These are phyloP conservation scores for Symbiodinium natans DNA, from an alignment of 73 alveolate genomes.

Conservation along the genomic window DNA sequence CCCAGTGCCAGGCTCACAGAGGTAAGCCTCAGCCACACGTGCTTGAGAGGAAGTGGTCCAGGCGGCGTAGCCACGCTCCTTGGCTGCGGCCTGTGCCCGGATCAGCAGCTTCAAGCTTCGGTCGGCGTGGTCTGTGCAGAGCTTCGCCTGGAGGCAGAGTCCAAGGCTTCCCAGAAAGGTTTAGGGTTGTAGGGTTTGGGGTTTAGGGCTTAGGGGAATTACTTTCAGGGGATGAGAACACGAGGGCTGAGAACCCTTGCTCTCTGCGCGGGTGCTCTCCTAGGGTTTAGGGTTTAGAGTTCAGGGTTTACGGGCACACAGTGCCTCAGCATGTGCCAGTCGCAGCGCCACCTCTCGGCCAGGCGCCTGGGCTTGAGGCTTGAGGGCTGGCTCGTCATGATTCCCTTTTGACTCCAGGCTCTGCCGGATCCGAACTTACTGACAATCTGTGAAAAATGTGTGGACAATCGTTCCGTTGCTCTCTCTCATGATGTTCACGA, in stretches of 20 bases:
- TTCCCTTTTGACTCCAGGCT: too few relatives aligned
- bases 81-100: slow-evolving; percentile 83
- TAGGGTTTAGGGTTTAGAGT: too few relatives aligned
- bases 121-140: slow-evolving; percentile 43
- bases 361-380: slow-evolving; percentile 36
- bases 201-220: too few relatives aligned
- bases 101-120: slow-evolving; percentile 90
- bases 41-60: slow-evolving; percentile 36
- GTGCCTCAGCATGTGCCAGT: slow-evolving; percentile 49
- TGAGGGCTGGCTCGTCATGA: too few relatives aligned
- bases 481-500: neutral
- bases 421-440: too few relatives aligned
- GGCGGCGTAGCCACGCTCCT: slow-evolving; percentile 26
- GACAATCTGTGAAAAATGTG: too few relatives aligned
- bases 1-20: slow-evolving; percentile 61
- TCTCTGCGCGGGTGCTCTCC: too few relatives aligned
- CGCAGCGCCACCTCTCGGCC: slow-evolving; percentile 82
- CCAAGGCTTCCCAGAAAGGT: neutral
- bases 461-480: neutral
- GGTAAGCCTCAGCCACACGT: slow-evolving; percentile 72
- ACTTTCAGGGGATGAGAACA: too few relatives aligned
- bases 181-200: too few relatives aligned
- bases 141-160: slow-evolving; percentile 3
- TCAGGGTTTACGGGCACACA: too few relatives aligned
- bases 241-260: neutral